Evolutionary conservation across 352 stramenopile genomes (phyloP).

Genomic region (Phytophthora capsici): DNA sequence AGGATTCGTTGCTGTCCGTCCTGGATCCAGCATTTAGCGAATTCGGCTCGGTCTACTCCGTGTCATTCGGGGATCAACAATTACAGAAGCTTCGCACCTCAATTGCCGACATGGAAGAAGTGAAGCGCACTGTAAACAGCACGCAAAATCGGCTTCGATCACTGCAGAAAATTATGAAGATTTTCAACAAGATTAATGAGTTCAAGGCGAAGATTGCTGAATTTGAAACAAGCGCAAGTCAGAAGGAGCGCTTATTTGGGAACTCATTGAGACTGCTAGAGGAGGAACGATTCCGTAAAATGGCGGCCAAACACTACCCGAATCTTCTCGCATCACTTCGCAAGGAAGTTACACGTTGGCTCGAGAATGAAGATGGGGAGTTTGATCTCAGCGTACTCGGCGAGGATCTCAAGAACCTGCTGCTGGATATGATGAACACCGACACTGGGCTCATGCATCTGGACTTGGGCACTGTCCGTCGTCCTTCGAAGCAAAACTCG

Average conservation of each 20-base stretch:
- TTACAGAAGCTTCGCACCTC: conserved; percentile 52
- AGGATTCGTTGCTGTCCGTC: conserved; percentile 60
- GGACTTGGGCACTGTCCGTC: conserved; percentile 61
- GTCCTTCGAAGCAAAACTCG: conserved; percentile 31
- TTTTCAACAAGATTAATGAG: conserved; percentile 69
- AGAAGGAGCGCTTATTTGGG: conserved; percentile 78
- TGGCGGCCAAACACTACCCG: conserved; percentile 73
- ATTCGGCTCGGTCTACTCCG: conserved; percentile 51
- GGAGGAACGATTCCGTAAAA: conserved; percentile 81
- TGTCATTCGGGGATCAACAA: conserved; percentile 44
- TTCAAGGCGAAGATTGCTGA: conserved; percentile 81
- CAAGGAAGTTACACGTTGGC: conserved; percentile 78
- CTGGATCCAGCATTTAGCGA: conserved; percentile 62
- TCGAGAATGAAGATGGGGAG: conserved; percentile 72
- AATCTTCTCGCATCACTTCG: conserved; percentile 54
- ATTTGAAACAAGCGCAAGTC: conserved; percentile 73
- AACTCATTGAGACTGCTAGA: conserved; percentile 76
- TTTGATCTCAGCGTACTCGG: conserved; percentile 79
- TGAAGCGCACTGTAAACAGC: conserved; percentile 55
- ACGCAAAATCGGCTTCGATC: conserved; percentile 71
- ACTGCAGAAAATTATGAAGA: conserved; percentile 81
- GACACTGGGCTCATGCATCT: conserved; percentile 87
- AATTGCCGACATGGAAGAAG: conserved; percentile 49
- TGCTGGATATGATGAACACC: conserved; percentile 85
- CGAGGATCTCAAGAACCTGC: conserved; percentile 70